A percentile compares a stretch with the other conserved stretches of the same genome.
Conservation (phyloP, 176 grass and related monocot genomes). For the Oryza officinalis region DNA sequence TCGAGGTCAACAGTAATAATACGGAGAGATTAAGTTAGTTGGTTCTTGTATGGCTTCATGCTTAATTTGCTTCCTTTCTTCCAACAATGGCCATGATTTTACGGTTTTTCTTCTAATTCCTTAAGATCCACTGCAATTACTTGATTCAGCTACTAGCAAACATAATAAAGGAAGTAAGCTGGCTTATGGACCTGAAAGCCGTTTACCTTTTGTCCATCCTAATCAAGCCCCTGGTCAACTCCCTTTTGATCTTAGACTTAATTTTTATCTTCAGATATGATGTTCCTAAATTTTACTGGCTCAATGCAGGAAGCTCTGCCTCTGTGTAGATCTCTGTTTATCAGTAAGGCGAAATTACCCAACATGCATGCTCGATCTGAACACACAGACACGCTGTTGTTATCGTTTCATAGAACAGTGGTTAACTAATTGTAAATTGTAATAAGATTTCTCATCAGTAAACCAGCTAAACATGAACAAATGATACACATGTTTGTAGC, state of each 20-base stretch:
- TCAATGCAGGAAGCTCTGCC: too few relatives aligned
- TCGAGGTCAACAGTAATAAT: neutral
- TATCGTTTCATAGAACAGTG: too few relatives aligned
- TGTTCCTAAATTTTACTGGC: neutral
- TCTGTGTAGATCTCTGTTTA: too few relatives aligned
- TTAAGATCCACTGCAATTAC: neutral
- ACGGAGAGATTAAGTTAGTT: neutral
- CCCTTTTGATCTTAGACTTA: neutral
- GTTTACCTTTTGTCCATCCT: neutral
- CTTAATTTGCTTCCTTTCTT: neutral
- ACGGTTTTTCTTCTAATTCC: neutral
- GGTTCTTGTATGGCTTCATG: too few relatives aligned
- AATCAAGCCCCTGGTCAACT: neutral
- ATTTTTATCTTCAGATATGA: neutral
- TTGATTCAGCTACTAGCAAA: neutral
- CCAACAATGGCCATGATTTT: neutral
- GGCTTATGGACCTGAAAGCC: neutral
- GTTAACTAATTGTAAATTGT: too few relatives aligned
- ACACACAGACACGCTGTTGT: too few relatives aligned
- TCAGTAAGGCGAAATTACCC: too few relatives aligned
- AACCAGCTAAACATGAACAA: too few relatives aligned
- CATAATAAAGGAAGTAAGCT: neutral
- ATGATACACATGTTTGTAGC: too few relatives aligned
- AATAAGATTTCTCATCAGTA: too few relatives aligned
- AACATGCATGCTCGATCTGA: too few relatives aligned